phyloP scores from a whole-genome alignment of 2,329 filamentous ascomycete genomes.

The Monilinia fructigena region DNA sequence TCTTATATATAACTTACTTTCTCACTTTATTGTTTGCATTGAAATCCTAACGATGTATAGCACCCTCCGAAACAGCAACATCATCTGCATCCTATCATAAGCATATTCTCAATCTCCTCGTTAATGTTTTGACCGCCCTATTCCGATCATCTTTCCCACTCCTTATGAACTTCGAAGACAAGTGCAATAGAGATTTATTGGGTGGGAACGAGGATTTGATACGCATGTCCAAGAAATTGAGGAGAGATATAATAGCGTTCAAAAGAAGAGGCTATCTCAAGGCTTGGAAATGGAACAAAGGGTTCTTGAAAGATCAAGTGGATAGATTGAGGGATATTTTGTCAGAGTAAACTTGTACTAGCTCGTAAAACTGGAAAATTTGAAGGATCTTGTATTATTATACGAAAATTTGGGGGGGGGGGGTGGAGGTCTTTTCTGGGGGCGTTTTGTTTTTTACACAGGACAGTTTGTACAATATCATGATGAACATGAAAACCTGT shows the following conservation, averaged over 20 bases:
- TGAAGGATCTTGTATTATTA: not conserved
- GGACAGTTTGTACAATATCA: no score
- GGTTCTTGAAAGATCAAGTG: conserved; percentile 13
- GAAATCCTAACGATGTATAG: not conserved
- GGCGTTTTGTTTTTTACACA: not conserved
- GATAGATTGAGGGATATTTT: conserved; percentile 11
- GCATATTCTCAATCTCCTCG: conserved; percentile 30
- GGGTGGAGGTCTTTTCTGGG: no score
- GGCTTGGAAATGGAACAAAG: conserved; percentile 4
- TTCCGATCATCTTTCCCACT: conserved; percentile 35
- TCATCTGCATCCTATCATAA: conserved; percentile 30
- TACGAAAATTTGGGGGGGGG: not conserved
- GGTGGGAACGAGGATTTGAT: conserved; percentile 30
- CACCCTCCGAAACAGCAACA: not conserved
- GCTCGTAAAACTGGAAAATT: no score
- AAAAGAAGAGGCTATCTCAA: conserved; percentile 27
- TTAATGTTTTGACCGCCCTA: conserved; percentile 33
- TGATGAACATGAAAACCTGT: not conserved
- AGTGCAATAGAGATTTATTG: conserved; percentile 31
- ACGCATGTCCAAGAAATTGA: conserved; percentile 30
- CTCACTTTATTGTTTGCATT: not conserved
- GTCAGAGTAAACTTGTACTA: not conserved
- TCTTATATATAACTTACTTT: conserved; percentile 2
- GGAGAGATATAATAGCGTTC: conserved; percentile 32
- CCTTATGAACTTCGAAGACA: conserved; percentile 33